A percentile compares a stretch with the other conserved stretches of the same genome.
Conservation (phyloP, 2,329 filamentous ascomycete species). For the Ilyonectria mors-panacis region DNA sequence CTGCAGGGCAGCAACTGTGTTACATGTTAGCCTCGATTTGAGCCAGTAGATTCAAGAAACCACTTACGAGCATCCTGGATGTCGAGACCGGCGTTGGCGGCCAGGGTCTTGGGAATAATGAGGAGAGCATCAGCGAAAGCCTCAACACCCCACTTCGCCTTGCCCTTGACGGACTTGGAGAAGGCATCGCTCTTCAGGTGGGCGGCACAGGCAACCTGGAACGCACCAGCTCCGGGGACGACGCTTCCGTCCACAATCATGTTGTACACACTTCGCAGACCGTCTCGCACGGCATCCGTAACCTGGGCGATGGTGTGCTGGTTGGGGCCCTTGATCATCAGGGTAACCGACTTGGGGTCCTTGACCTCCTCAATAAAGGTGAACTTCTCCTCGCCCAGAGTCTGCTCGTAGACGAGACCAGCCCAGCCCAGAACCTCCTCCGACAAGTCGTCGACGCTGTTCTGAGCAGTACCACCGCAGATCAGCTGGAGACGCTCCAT, state of each 20-base stretch:
- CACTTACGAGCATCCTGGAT: slow-evolving; percentile 93
- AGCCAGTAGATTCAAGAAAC: neutral
- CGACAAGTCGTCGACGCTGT: slow-evolving; percentile 94
- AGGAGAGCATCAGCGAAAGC: slow-evolving; percentile 96
- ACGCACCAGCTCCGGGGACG: slow-evolving; percentile 93
- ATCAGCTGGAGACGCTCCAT: slow-evolving; percentile 98
- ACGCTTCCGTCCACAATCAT: slow-evolving; percentile 99
- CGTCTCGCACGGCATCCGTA: slow-evolving; percentile 95
- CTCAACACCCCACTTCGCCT: slow-evolving; percentile 95
- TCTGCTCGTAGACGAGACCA: slow-evolving; percentile 96
- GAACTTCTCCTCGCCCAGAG: slow-evolving; percentile 98
- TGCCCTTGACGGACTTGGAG: slow-evolving; percentile 93
- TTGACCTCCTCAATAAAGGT: slow-evolving; percentile 99
- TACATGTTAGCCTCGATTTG: slow-evolving; percentile 34
- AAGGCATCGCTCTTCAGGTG: slow-evolving; percentile 91
- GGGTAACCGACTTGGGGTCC: slow-evolving; percentile 96
- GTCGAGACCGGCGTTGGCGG: slow-evolving; percentile 95
- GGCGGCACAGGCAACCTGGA: slow-evolving; percentile 92
- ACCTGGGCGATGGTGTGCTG: slow-evolving; percentile 97
- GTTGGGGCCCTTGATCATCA: slow-evolving; percentile 98
- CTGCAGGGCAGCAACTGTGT: slow-evolving; percentile 84
- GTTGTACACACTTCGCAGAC: slow-evolving; percentile 97
- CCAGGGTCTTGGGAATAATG: slow-evolving; percentile 96
- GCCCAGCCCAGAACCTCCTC: slow-evolving; percentile 95
- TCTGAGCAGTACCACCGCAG: slow-evolving; percentile 91